Base-by-base conservation (phyloP, 176 grass and related monocot genomes). In the Rhynchospora pubera region DNA sequence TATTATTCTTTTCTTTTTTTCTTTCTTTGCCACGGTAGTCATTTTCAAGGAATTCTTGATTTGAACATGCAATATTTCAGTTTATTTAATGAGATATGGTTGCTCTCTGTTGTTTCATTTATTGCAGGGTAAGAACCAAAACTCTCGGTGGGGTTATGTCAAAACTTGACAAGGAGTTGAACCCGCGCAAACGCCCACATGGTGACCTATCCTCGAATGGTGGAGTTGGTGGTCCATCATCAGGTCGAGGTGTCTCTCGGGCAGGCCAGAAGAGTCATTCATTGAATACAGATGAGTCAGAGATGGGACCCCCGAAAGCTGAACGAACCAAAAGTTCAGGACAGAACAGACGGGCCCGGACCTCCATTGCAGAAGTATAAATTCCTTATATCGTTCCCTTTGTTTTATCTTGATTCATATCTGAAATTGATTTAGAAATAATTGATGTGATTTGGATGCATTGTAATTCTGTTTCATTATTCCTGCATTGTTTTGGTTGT, bases 341-440 rank as follows among this genome's bases (percentile, higher is more conserved):
- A 84, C 88, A 85, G 39, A 97, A 92, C 82, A 91, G 90, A 80
- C 87, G 88, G 79, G 72, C 90, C 46, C 91, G 91, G 9, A 89
- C 88, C 87, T 84, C 89, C 45, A 88, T 93, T 77, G 22, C 73
- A 23, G 91, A 93, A 83, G 87, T 87, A 86, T 78, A 62, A 32
- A 67, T 65, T 77, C 18, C 19, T 82, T 82, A 75, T 65, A 51
- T 82, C 85, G 42, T 22, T 84, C 42, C 57, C 51, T 64, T 81
- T 18, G 57, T 24, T 62, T 22, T 76, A 58, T 78, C 62, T 14
- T 85, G 47, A 32, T 67, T 57, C 22, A 79, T 57, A 78, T n/a
- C 26, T 85, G 32, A 23, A 79, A 32, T 77, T 80, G 22, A 76
- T 14, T 7, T 30, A 68, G 10, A 68, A 39, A 68, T 39, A 43